Base-by-base conservation (phyloP, 2,329 filamentous ascomycete species). In the Septoria petroselini region DNA sequence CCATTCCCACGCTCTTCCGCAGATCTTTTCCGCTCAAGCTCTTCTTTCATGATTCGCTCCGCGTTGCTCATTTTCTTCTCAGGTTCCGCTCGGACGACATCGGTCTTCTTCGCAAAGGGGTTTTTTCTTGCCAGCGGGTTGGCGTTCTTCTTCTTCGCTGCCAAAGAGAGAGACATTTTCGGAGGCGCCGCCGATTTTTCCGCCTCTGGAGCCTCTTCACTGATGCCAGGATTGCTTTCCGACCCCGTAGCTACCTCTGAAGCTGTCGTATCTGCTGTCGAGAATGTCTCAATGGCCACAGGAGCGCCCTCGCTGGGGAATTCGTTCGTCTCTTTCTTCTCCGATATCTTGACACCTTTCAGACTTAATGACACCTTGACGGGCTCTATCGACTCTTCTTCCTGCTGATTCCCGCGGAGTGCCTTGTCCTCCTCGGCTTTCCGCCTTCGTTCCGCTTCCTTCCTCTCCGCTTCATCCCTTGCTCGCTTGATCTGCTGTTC, bases 11-110 rank as follows among this genome's bases (percentile, higher is more conserved):
- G 54, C 30, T 64, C 59, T 11, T 69, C 67, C 3, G 59, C 60
- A 23, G 65, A 53, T 23, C 70, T 64, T 41, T 70, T 70, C n/a
- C 71, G 65, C 25, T 69, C 68, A 38, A 72, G 58, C 48, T 69
- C 68, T 51, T 70, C 85, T 68, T 85, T 88, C 90, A 95, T 95
- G 62, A 93, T 94, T 45, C 85, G 79, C 70, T 91, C 89, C 2
- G 84, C 85, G 65, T 94, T 88, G 62, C 86, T 91, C 80, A 95
- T 91, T 63, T 87, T 93, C 75, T 87, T 89, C 1, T 82, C 83
- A 47, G 79, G 78, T 54, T 82, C 81, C 48, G 70, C 66, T 15
- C 68, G 65, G 3, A 80, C 71, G 8, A 75, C 77, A 25, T 68
- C 55, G 66, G 88, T 88, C 69, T 88, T 88, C 2, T 77, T 72